These are phyloP conservation scores for Exophiala dermatitidis DNA, from an alignment of 2,329 filamentous ascomycete species.

Conservation along the genomic window DNA sequence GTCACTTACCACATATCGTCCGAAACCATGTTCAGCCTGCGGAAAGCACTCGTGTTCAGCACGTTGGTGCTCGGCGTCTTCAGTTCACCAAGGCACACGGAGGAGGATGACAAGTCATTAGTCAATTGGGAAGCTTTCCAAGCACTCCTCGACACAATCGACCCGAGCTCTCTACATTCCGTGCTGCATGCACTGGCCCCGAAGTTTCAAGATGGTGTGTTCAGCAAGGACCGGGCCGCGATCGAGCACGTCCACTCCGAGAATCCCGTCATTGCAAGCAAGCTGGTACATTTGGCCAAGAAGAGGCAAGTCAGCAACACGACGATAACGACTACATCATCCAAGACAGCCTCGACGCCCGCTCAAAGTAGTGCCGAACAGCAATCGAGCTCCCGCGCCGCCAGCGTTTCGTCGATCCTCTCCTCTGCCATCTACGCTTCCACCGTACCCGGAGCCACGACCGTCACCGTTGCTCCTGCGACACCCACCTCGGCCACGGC, in stretches of 20 bases:
- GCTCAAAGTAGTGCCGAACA: constrained; percentile 23
- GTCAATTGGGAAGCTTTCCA: constrained; percentile 39
- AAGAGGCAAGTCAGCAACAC: constrained; percentile 42
- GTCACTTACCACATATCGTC: not conserved
- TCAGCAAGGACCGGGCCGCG: constrained; percentile 56
- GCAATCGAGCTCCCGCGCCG: constrained; percentile 17
- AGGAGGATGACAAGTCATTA: constrained; percentile 21
- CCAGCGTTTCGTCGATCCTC: constrained; percentile 24
- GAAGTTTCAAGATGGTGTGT: constrained; percentile 62
- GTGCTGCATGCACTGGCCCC: constrained; percentile 58
- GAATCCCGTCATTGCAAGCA: constrained; percentile 55
- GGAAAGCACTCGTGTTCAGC: constrained; percentile 21
- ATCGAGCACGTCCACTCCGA: constrained; percentile 56
- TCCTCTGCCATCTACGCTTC: constrained; percentile 26
- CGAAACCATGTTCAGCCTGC: constrained; percentile 22
- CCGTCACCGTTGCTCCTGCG: constrained; percentile 24
- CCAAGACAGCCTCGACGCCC: constrained; percentile 21
- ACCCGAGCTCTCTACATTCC: constrained; percentile 56
- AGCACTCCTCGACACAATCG: constrained; percentile 50
- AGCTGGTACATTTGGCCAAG: constrained; percentile 58
- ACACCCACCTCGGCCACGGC: constrained; percentile 22
- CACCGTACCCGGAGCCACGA: constrained; percentile 22
- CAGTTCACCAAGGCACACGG: constrained; percentile 14
- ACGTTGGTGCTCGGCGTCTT: constrained; percentile 21
- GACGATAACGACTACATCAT: constrained; percentile 24